These are phyloP conservation scores for Aurinia saxatilis DNA, from an alignment of 345 rosid species.

Conservation along the genomic window DNA sequence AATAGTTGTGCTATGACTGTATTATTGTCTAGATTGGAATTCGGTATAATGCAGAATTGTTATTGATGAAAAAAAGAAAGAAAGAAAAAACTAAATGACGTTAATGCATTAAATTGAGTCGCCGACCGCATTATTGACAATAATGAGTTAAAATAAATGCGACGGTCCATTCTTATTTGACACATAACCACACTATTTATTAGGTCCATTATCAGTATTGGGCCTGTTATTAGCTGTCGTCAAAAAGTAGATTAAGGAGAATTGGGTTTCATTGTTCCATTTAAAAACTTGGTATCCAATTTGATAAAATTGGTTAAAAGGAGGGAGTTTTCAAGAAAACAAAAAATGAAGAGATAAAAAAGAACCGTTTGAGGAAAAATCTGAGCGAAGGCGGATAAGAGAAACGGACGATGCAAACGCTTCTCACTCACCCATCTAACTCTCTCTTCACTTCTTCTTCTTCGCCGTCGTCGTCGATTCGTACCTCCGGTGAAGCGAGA, in stretches of 20 bases:
- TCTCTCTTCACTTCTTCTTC: constrained; percentile 25
- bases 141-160: constrained; percentile 8
- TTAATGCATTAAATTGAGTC: neutral
- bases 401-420: constrained; percentile 43
- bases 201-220: constrained; percentile 21
- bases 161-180: constrained; percentile 3
- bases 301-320: neutral
- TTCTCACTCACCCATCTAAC: constrained; percentile 41
- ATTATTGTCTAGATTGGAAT: no score
- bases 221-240: constrained; percentile 10
- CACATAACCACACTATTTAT: constrained; percentile 4
- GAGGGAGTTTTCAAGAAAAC: neutral
- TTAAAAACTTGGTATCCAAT: neutral
- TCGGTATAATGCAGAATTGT: no score
- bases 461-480: constrained; percentile 17
- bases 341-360: constrained; percentile 6
- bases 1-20: no score
- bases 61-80: no score
- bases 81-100: neutral
- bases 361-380: constrained; percentile 21
- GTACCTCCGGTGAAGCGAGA: neutral
- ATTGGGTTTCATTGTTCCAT: neutral
- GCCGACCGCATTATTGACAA: neutral
- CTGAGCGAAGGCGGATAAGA: constrained; percentile 31
- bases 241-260: neutral